Percentiles rank a stretch among this genome's conserved stretches.
These are phyloP conservation scores for Cryptococcus amylolentus DNA, from an alignment of 1,284 basidiomycete species.

Conservation along the genomic window DNA sequence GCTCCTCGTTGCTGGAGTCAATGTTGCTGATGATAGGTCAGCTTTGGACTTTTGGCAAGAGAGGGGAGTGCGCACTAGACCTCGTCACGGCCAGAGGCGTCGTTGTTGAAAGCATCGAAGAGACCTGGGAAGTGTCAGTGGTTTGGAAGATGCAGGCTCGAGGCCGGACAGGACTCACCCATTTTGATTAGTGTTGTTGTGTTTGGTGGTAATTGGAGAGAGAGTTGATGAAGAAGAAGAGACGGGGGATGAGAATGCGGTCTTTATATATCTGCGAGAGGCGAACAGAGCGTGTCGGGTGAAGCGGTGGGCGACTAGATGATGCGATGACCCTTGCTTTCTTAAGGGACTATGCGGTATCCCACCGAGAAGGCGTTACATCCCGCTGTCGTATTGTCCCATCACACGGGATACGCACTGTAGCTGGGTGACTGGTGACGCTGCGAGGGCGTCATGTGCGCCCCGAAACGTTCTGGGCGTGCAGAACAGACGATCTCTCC, in stretches of 20 bases:
- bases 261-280: neutral
- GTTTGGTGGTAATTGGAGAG: neutral
- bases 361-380: no score
- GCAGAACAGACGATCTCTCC: no score
- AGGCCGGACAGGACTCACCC: slow-evolving; percentile 3
- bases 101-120: slow-evolving; percentile 42
- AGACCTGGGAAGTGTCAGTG: slow-evolving; percentile 19
- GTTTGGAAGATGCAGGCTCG: neutral
- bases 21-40: slow-evolving; percentile 19
- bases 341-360: no score
- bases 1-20: slow-evolving; percentile 37
- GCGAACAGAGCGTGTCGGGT: no score
- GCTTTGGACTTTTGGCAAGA: neutral
- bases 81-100: slow-evolving; percentile 35
- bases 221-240: neutral
- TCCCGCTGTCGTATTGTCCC: no score
- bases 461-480: no score
- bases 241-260: neutral
- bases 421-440: no score
- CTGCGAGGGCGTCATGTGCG: no score
- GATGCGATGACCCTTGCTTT: no score
- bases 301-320: no score
- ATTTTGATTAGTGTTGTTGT: neutral
- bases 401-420: no score
- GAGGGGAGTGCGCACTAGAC: slow-evolving; percentile 30